Base-by-base conservation (phyloP, 1,139 yeast genomes). In the Yamadazyma blattariae region DNA sequence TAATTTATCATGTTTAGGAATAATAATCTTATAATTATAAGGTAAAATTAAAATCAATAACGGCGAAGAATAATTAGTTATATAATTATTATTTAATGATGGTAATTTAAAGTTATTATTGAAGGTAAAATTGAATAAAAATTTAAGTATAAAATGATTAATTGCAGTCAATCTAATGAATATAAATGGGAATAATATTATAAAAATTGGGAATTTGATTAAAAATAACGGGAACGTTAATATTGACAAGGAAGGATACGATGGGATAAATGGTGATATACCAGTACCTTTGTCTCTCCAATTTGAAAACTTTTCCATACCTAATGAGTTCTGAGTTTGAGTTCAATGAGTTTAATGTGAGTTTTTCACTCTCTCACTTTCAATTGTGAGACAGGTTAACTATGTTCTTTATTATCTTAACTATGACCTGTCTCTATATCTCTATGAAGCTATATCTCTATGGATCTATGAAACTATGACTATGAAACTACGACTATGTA, bases 251-350 rank as follows among this genome's bases (percentile, higher is more conserved):
- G 12, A 22, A 9, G 36, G 39, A 27, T 34, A 31, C 1, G 31
- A 17, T n/a, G 57, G 57, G 62, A 80, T 66, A 44, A 83, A 84
- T 3, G 94, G 94, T 1, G 88, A 77, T 13, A 83, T 81, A n/a
- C 94, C 94, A 3, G 92, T 83, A 2, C 87, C 87, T 47, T 78
- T 82, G 50, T 84, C 94, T 55, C 90, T 73, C 77, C 82, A 84
- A 41, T 71, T 70, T 25, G 87, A 77, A 57, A 75, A 83, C 59
- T 82, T 82, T 56, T 83, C 94, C 94, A 83, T 82, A n/a, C n/a
- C n/a, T n/a, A n/a, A n/a, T n/a, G n/a, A n/a, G n/a, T n/a, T n/a
- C n/a, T n/a, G n/a, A n/a, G n/a, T n/a, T n/a, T n/a, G n/a, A n/a
- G n/a, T n/a, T n/a, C n/a, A n/a, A n/a, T n/a, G n/a, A n/a, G n/a